Base-by-base conservation (phyloP, 192 early-diverging fungal species). In the Phycomyces nitens region DNA sequence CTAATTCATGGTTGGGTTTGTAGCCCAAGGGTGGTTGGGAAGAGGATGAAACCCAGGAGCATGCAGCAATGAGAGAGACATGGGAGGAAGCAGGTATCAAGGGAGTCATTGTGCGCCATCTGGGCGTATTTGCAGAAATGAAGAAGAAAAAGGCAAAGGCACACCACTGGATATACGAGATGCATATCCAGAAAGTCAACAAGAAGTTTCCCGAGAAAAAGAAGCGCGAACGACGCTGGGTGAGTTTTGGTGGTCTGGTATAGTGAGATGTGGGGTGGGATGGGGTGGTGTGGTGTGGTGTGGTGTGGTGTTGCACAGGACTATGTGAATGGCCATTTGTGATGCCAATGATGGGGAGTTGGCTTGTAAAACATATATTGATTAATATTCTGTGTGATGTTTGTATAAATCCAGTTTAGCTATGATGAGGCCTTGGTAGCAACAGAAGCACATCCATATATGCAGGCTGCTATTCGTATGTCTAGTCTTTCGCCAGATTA, bases 11-110 rank as follows among this genome's bases (percentile, higher is more conserved):
- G n/a, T n/a, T n/a, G n/a, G n/a, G n/a, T n/a, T n/a, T n/a, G 38
- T 58, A 77, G 76, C 82, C 84, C 15, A 82, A 85, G 66, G 84
- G 84, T n/a, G 84, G 84, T 9, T 85, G 84, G 84, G 84, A 85
- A 61, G 77, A 78, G 27, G 81, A 83, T 52, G 84, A 85, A 69
- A 77, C 84, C 6, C 69, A 78, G 38, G 74, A 78, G 61, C 65
- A 78, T 29, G 81, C 81, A n/a, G 84, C 84, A 26, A 38, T 58
- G 10, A 64, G 84, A 56, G 84, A 85, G 59, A 85, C 84, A 10
- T 85, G 79, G 72, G 84, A 85, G 73, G 84, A 85, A 76, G 80
- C 82, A 21, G 84, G 84, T 20, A 72, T 70, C 7, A 74, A 71
- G 65, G 84, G 84, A 9, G 62, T 22, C n/a, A 78, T 85, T 57